Conservation (phyloP, 768 basidiomycete species). For the Harrya chromipes region DNA sequence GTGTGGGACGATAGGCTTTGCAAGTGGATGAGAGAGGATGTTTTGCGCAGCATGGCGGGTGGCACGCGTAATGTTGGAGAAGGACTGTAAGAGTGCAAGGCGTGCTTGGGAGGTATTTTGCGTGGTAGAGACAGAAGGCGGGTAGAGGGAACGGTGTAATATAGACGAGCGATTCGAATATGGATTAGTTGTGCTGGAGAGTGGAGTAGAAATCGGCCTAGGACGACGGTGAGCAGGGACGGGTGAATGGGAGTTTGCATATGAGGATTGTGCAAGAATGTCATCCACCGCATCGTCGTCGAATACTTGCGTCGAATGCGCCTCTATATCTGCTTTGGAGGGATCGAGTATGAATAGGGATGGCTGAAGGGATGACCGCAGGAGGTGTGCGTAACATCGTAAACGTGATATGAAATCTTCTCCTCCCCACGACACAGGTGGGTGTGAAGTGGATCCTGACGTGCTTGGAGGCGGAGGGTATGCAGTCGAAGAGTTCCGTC, state of each 20-base stretch:
- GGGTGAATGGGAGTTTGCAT: constrained; percentile 72
- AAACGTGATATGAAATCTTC: constrained; percentile 81
- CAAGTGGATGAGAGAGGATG: constrained; percentile 91
- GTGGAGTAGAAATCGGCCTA: constrained; percentile 50
- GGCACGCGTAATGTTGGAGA: constrained; percentile 90
- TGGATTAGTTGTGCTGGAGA: constrained; percentile 40
- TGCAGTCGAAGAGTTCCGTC: constrained; percentile 40
- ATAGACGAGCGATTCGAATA: constrained; percentile 71
- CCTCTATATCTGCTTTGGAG: constrained; percentile 86
- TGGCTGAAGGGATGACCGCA: constrained; percentile 84
- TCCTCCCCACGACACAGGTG: constrained; percentile 73
- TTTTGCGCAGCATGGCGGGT: constrained; percentile 94
- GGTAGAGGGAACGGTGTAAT: constrained; percentile 69
- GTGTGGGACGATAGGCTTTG: constrained; percentile 94
- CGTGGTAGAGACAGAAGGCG: constrained; percentile 49
- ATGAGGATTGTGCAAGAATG: constrained; percentile 78
- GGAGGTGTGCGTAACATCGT: constrained; percentile 70
- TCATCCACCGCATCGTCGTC: constrained; percentile 86
- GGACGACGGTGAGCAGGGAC: constrained; percentile 82
- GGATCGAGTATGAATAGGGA: constrained; percentile 91
- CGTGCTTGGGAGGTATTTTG: constrained; percentile 68
- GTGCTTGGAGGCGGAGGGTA: constrained; percentile 59
- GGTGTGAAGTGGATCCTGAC: constrained; percentile 39
- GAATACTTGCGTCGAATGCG: constrained; percentile 83
- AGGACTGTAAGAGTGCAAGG: constrained; percentile 84